Base-by-base conservation (phyloP, 176 grass and related monocot species). In the Dactylis glomerata region DNA sequence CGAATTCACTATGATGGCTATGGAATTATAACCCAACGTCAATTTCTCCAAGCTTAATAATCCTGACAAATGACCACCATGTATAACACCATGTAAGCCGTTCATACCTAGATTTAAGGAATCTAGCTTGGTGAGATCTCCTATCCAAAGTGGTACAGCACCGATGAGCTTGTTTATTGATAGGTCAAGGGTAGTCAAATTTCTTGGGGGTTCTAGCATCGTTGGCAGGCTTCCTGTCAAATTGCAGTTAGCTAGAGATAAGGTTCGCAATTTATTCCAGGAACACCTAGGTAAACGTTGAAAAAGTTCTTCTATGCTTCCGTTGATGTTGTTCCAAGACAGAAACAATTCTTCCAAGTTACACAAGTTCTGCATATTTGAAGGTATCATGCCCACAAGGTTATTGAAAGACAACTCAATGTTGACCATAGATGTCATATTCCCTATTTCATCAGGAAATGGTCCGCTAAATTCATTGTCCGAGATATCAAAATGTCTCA, bases 391-490 rank as follows among this genome's bases (percentile, higher is more conserved):
- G n/a, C 66, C 80, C 3, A 5, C 10, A 10, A 90, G 46, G 17
- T 83, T 0, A 12, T 82, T 87, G 0, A 0, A 0, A 14, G n/a
- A 20, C 4, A 87, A 40, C 9, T 13, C 0, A 68, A 82, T 61
- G 0, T 2, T 0, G 1, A 24, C 28, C 0, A 86, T 15, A 20
- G 70, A 68, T 8, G 86, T 88, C 65, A 88, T 71, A n/a, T 34
- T 82, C 1, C 82, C 77, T 49, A 85, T 2, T 20, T 54, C 3
- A 1, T 46, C 1, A 14, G 82, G 57, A 1, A 77, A 49, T 0
- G 23, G 68, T 2, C 82, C 55, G 22, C 59, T 0, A 3, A 85
- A 50, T 5, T 14, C 1, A 24, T 8, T 66, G 0, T 0, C 0
- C 0, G 1, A 3, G n/a, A 74, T 1, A 26, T 45, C 16, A 20